Evolutionary conservation across 108 stramenopile genomes (phyloP), one percentile per base, ranked within the genome.

Genomic region (Cyclostephanos tholiformis): DNA sequence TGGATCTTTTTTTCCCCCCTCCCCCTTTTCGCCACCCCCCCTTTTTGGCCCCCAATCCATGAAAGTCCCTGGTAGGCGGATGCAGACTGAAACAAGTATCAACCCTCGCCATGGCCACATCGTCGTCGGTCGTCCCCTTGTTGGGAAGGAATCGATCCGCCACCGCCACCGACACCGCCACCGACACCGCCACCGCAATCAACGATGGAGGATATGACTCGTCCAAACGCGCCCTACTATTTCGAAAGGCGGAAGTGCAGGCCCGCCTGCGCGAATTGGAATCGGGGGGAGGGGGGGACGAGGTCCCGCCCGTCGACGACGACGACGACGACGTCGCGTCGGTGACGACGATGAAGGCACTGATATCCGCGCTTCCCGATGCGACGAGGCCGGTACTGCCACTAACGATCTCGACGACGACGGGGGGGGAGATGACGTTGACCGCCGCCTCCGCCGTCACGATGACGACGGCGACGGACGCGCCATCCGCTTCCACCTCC

Each of bases 161-260:
- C 53, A 23, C 26, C 53, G 26, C 53, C 53, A 32, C 26, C 53
- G 26, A 23, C 53, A 32, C 32, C 32, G 4, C 32, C 32, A 4
- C 32, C 32, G 32, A 4, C 32, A 2, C 32, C 32, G 53, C 53
- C 53, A 23, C 25, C 25, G 53, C 52, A 0, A 8, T 14, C 12
- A 8, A 25, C 19, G 52, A 25, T n/a, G 52, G 14, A 1, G 17
- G 14, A 8, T 25, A 53, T n/a, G 52, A 53, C 6, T 55, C 53
- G 12, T 26, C 53, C 13, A 55, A 20, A 16, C 23, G 26, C 2
- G 23, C 23, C 23, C 26, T 55, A 10, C 26, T 27, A 26, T 10
- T 4, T 1, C 77, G 77, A 13, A 77, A 77, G 41, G 48, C 56
- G 39, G 44, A 50, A 22, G 66, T 71, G 38, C 63, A 65, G 29